Conservation (phyloP, 2,329 filamentous ascomycete genomes). For the Esteya vermicola region DNA sequence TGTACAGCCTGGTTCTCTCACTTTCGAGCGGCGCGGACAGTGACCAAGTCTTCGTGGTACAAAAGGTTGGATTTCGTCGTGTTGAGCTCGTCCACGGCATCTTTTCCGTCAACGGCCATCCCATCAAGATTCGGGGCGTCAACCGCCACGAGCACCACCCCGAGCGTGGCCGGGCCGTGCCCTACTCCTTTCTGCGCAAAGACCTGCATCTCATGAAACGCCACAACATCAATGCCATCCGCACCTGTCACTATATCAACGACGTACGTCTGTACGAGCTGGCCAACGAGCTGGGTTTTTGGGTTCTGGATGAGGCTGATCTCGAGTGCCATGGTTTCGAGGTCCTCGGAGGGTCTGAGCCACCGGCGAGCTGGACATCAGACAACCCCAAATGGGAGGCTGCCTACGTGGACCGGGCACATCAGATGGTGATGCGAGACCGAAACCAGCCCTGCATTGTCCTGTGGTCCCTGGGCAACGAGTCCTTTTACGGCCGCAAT, state of each 20-base stretch:
- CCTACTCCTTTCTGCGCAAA: constrained; percentile 42
- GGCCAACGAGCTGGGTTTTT: constrained; percentile 50
- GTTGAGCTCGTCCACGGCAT: constrained; percentile 47
- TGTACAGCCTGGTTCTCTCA: constrained; percentile 40
- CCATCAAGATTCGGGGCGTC: constrained; percentile 47
- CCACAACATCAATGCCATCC: constrained; percentile 57
- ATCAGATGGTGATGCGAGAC: constrained; percentile 50
- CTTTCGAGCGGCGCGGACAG: constrained; percentile 15
- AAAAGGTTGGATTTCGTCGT: constrained; percentile 48
- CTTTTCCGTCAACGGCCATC: constrained; percentile 46
- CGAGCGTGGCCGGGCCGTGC: constrained; percentile 45
- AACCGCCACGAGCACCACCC: constrained; percentile 63
- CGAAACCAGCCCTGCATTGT: constrained; percentile 59
- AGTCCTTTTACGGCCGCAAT: constrained; percentile 58
- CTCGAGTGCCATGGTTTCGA: constrained; percentile 43
- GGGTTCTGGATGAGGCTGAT: constrained; percentile 39
- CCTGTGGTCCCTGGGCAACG: constrained; percentile 61
- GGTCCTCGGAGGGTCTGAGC: constrained; percentile 35
- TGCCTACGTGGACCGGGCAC: constrained; percentile 54
- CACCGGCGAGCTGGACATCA: constrained; percentile 43
- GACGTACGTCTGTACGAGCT: constrained; percentile 44
- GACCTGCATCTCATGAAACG: constrained; percentile 56
- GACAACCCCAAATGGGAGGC: constrained; percentile 46
- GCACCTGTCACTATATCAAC: constrained; percentile 55
- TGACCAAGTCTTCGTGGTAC: constrained; percentile 29